A percentile compares a stretch with the other conserved stretches of the same genome.
Conservation (phyloP, 129 eudicot species). For the Ambrosia artemisiifolia region DNA sequence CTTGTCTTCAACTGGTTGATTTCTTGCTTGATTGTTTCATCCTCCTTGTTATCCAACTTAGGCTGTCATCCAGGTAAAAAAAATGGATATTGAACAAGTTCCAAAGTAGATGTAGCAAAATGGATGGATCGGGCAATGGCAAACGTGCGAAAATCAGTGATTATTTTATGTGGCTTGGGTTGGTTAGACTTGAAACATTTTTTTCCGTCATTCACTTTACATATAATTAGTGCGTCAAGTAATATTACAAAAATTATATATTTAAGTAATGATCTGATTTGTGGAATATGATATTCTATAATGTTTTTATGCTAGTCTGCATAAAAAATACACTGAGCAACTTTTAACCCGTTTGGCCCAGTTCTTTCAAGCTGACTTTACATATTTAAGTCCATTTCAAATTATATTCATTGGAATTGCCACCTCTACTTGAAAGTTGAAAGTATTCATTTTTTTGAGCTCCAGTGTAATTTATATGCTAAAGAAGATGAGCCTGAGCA, state of each 20-base stretch:
- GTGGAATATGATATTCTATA: too few relatives aligned
- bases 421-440: not conserved
- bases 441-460: not conserved
- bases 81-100: not conserved
- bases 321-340: not conserved
- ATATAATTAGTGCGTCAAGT: not conserved
- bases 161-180: not conserved
- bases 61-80: slow-evolving; percentile 50
- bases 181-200: not conserved
- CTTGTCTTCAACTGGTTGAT: slow-evolving; percentile 52
- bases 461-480: not conserved
- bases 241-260: not conserved
- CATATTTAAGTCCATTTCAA: too few relatives aligned
- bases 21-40: slow-evolving; percentile 59
- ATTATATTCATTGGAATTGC: not conserved
- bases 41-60: slow-evolving; percentile 75
- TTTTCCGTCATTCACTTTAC: not conserved
- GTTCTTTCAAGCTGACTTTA: not conserved
- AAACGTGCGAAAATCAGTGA: not conserved
- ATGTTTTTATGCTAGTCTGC: not conserved
- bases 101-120: not conserved
- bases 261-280: not conserved
- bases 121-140: not conserved
- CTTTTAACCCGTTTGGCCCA: not conserved
- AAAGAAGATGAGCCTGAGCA: slow-evolving; percentile 49